These are phyloP conservation scores for Penicillium sp. DNA, from an alignment of 2,329 filamentous ascomycete genomes.

Conservation along the genomic window DNA sequence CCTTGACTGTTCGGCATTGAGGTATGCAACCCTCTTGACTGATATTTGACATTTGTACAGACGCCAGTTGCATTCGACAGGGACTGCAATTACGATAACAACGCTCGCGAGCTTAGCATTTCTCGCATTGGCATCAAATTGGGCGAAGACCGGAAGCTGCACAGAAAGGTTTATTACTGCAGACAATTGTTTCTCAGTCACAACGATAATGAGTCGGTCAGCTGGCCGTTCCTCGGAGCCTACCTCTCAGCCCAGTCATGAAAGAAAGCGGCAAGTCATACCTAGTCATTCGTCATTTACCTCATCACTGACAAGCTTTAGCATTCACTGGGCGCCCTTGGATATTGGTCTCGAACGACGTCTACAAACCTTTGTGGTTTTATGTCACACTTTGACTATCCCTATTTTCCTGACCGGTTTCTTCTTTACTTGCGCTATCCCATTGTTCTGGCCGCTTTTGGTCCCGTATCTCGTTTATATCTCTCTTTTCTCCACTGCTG, in stretches of 20 bases:
- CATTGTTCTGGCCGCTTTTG: constrained; percentile 80
- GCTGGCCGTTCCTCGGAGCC: neutral
- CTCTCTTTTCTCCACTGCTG: constrained; percentile 70
- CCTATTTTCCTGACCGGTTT: constrained; percentile 72
- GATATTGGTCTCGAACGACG: constrained; percentile 69
- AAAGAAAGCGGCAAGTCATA: constrained; percentile 1
- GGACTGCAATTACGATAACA: neutral
- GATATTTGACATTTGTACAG: neutral
- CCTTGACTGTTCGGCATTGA: neutral
- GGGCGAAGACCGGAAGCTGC: neutral
- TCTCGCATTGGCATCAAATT: neutral
- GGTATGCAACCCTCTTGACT: neutral
- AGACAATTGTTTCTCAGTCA: neutral
- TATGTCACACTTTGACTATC: constrained; percentile 71
- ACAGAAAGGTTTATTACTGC: neutral
- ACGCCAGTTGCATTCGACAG: neutral
- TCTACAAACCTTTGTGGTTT: constrained; percentile 73
- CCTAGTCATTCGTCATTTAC: neutral
- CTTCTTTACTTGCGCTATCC: constrained; percentile 87
- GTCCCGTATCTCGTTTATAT: constrained; percentile 80
- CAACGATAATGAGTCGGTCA: neutral
- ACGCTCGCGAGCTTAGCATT: neutral
- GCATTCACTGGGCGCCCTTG: constrained; percentile 81
- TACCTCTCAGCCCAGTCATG: constrained; percentile 2
- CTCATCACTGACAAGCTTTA: constrained; percentile 24